Percentiles rank a stretch among this genome's conserved stretches.
phyloP scores from a whole-genome alignment of 768 basidiomycete genomes.

The Calocera cornea region DNA sequence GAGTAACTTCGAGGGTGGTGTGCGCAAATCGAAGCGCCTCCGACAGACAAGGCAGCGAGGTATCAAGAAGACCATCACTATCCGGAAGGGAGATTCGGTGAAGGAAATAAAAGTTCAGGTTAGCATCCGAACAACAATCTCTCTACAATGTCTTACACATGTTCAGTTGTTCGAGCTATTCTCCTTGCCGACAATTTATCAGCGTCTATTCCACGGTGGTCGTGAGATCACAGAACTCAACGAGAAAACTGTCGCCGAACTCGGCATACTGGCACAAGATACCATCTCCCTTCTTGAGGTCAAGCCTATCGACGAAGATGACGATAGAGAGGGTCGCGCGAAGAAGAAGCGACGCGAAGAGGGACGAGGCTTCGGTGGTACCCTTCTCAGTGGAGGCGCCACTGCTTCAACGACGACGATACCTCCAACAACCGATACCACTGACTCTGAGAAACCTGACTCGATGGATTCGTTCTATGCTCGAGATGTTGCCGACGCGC shows the following conservation, averaged over 20 bases:
- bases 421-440: background rate
- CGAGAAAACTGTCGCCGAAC: slow-evolving; percentile 34
- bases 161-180: slow-evolving; percentile 39
- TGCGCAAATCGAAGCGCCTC: slow-evolving; percentile 47
- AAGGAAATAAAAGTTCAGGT: slow-evolving; percentile 70
- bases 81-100: slow-evolving; percentile 53
- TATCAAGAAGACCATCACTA: slow-evolving; percentile 38
- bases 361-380: slow-evolving; percentile 59
- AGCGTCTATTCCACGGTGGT: slow-evolving; percentile 50
- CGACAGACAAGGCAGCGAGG: slow-evolving; percentile 34
- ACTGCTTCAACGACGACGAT: background rate
- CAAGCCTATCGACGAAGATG: slow-evolving; percentile 44
- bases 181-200: slow-evolving; percentile 60
- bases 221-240: slow-evolving; percentile 50
- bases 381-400: slow-evolving; percentile 39
- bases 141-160: background rate
- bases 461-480: background rate
- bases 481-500: background rate
- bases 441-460: background rate
- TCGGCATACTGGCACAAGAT: slow-evolving; percentile 48
- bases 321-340: slow-evolving; percentile 36
- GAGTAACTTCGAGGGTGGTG: background rate
- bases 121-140: slow-evolving; percentile 15
- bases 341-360: slow-evolving; percentile 39
- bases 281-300: slow-evolving; percentile 52